Base-by-base conservation (phyloP, 2,329 filamentous ascomycete genomes). In the Cladophialophora carrionii region DNA sequence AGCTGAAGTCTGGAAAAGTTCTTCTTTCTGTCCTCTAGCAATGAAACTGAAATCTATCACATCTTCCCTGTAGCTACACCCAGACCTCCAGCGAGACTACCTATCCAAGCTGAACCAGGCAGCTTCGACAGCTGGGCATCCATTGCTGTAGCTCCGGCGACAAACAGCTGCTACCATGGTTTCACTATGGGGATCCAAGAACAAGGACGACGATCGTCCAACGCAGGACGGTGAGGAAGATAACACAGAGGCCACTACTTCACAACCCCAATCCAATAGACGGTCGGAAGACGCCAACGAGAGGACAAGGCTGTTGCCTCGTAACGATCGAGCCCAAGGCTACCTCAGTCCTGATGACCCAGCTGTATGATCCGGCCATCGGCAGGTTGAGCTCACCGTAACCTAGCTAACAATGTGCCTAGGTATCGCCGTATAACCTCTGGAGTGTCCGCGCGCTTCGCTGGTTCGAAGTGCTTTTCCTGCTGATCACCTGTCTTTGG, bases 351-450 rank as follows among this genome's bases (percentile, higher is more conserved):
- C 90, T 12, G 89, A 92, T 80, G 90, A 93, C 75, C 90, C 90
- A 75, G 90, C 90, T 70, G 90, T 96, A 77, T 77, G 85, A 74
- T 66, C 32, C 32, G 0, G 26, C 41, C 9, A 20, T 32, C 6
- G n/a, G 37, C 43, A 17, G 20, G 29, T 22, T 10, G 29, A 26
- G 32, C n/a, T 20, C 26, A 49, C 24, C 17, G 46, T 24, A 20
- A 51, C 17, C 29, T 34, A 22, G 55, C 37, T 57, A 46, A 61
- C n/a, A 24, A 24, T 26, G 43, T 17, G 22, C 9, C 10, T 54
- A 82, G 80, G 88, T 91, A 26, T 91, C 92, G 2, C 95, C 95
- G 0, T 97, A 97, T 80, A 99, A 99, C 73, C 85, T 98, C 43
- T 96, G 92, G 89, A 91, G 87, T 65, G 90, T 99, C 57, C 89